phyloP scores from a whole-genome alignment of 352 stramenopile genomes.

The Detonula confervacea region DNA sequence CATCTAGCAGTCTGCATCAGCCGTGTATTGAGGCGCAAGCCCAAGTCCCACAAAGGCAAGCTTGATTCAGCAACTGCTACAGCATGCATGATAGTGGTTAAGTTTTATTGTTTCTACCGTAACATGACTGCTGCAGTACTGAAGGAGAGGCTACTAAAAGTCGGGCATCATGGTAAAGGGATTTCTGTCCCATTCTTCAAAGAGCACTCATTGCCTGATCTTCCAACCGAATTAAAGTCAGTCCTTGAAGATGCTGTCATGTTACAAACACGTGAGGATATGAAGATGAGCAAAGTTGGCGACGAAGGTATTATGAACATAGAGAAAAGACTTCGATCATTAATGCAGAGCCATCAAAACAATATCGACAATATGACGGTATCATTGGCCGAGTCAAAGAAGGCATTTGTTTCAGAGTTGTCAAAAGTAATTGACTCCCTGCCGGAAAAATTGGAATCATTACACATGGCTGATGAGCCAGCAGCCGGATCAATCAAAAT shows the following conservation, averaged over 20 bases:
- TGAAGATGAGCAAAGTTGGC: constrained; percentile 40
- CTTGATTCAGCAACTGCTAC: constrained; percentile 63
- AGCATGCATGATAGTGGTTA: constrained; percentile 77
- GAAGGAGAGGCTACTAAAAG: constrained; percentile 33
- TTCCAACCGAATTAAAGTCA: constrained; percentile 67
- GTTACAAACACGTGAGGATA: constrained; percentile 55
- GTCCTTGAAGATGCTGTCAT: constrained; percentile 60
- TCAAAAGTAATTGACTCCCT: constrained; percentile 34
- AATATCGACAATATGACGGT: constrained; percentile 53
- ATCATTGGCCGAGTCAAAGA: constrained; percentile 33
- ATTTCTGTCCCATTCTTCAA: constrained; percentile 73
- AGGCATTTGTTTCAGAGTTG: constrained; percentile 57
- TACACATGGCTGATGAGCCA: background rate
- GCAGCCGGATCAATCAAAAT: constrained; percentile 52
- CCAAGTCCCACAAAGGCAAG: constrained; percentile 64
- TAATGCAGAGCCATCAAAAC: constrained; percentile 42
- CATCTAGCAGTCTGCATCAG: constrained; percentile 77
- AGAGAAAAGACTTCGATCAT: constrained; percentile 57
- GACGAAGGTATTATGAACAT: constrained; percentile 46
- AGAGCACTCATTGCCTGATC: constrained; percentile 7
- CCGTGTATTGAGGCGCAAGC: constrained; percentile 64
- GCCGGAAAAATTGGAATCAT: constrained; percentile 14
- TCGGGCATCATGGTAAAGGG: constrained; percentile 23
- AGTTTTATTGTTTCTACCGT: constrained; percentile 82
- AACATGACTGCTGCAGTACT: constrained; percentile 59